These are phyloP conservation scores for Noccaea caerulescens DNA, from an alignment of 345 rosid genomes.

Conservation along the genomic window DNA sequence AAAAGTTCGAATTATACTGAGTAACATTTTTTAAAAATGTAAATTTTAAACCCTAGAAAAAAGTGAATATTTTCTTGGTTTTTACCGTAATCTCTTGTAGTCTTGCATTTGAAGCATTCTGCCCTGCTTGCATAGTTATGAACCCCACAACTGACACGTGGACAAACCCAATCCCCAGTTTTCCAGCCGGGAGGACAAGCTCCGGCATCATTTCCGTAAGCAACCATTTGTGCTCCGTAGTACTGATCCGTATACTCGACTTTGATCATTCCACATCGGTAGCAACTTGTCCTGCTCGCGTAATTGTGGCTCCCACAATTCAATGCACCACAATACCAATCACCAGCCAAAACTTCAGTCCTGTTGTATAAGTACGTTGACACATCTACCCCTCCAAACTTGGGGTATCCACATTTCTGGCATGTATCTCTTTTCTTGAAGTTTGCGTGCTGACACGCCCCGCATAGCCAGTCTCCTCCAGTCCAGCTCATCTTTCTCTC, in stretches of 20 bases:
- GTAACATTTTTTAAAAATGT: neutral
- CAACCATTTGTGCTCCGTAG: constrained; percentile 41
- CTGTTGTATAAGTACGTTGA: constrained; percentile 57
- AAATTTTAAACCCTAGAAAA: neutral
- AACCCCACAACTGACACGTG: constrained; percentile 71
- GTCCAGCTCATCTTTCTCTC: constrained; percentile 63
- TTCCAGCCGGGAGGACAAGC: constrained; percentile 83
- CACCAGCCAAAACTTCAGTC: constrained; percentile 78
- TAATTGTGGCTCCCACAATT: constrained; percentile 92
- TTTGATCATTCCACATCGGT: constrained; percentile 67
- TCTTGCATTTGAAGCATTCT: constrained; percentile 87
- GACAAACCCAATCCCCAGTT: constrained; percentile 95
- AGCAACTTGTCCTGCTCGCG: constrained; percentile 82
- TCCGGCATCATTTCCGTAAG: constrained; percentile 49
- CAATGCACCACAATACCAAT: constrained; percentile 88
- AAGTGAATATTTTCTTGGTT: neutral
- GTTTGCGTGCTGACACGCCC: constrained; percentile 74
- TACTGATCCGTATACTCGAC: constrained; percentile 45
- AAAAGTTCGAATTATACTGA: neutral
- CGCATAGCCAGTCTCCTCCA: constrained; percentile 91
- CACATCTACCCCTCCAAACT: constrained; percentile 74
- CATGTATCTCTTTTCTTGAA: constrained; percentile 78
- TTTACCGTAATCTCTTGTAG: constrained; percentile 62
- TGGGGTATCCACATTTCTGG: constrained; percentile 75
- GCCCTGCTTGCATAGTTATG: constrained; percentile 93